Evolutionary conservation across 1,284 basidiomycete species (phyloP).

Genomic region (Somion occarium): DNA sequence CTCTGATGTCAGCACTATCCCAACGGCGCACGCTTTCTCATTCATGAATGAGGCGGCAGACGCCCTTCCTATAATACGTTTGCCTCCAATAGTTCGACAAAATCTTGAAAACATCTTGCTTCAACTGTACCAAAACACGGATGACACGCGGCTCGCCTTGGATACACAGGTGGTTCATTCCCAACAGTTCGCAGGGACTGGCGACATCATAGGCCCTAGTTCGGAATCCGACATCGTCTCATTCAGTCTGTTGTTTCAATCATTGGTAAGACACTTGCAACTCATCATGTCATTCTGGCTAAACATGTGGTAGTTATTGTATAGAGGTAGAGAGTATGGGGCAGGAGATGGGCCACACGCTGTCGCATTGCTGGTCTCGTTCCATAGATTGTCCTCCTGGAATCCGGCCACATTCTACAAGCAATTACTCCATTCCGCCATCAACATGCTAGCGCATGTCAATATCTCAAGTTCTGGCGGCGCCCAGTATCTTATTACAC

Average conservation of each 20-base stretch:
- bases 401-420: slow-evolving; percentile 62
- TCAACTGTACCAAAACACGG: slow-evolving; percentile 54
- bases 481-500: slow-evolving; percentile 49
- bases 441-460: slow-evolving; percentile 56
- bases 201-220: slow-evolving; percentile 47
- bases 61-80: slow-evolving; percentile 41
- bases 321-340: slow-evolving; percentile 57
- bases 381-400: slow-evolving; percentile 64
- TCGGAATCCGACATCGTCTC: slow-evolving; percentile 62
- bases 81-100: slow-evolving; percentile 46
- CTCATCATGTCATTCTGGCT: neutral
- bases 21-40: slow-evolving; percentile 50
- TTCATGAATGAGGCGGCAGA: slow-evolving; percentile 50
- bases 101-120: slow-evolving; percentile 55
- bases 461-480: slow-evolving; percentile 26
- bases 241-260: slow-evolving; percentile 53
- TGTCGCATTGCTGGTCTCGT: slow-evolving; percentile 50
- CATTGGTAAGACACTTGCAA: slow-evolving; percentile 42
- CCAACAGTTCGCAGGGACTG: slow-evolving; percentile 54
- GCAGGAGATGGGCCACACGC: slow-evolving; percentile 53
- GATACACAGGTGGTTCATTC: slow-evolving; percentile 67
- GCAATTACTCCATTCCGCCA: slow-evolving; percentile 57
- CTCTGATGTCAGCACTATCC: slow-evolving; percentile 48
- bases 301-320: neutral
- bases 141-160: slow-evolving; percentile 59